Evolutionary conservation across 2,329 filamentous ascomycete genomes (phyloP).

Genomic region (Alternaria burnsii): DNA sequence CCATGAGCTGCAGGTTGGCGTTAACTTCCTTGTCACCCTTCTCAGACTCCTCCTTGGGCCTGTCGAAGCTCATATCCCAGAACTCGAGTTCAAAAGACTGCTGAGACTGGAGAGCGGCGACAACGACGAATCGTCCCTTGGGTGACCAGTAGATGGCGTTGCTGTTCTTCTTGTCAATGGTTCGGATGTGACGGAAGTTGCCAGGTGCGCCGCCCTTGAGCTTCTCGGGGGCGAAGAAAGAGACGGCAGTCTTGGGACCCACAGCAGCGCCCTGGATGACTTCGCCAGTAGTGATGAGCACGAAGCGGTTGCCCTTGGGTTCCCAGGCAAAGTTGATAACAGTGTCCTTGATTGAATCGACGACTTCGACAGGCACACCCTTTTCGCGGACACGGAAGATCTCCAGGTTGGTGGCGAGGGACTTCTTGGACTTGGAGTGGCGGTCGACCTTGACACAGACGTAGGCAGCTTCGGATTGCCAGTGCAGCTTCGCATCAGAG

Average conservation of each 20-base stretch:
- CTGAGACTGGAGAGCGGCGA: slow-evolving; percentile 90
- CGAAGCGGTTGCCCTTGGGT: slow-evolving; percentile 95
- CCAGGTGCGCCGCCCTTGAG: slow-evolving; percentile 80
- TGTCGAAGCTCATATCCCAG: slow-evolving; percentile 95
- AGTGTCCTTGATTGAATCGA: slow-evolving; percentile 96
- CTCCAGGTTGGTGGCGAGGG: slow-evolving; percentile 93
- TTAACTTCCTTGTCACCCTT: slow-evolving; percentile 93
- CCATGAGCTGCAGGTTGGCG: slow-evolving; percentile 95
- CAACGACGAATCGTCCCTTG: slow-evolving; percentile 90
- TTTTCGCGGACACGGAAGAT: slow-evolving; percentile 98
- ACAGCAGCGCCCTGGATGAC: slow-evolving; percentile 79
- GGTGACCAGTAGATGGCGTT: slow-evolving; percentile 99
- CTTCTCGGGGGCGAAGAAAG: slow-evolving; percentile 98
- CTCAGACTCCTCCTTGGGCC: slow-evolving; percentile 78
- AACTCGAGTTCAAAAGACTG: slow-evolving; percentile 97
- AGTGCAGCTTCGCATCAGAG: slow-evolving; percentile 96
- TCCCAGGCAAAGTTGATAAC: slow-evolving; percentile 99
- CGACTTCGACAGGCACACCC: slow-evolving; percentile 96
- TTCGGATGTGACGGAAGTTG: slow-evolving; percentile 96
- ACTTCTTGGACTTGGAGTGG: slow-evolving; percentile 99
- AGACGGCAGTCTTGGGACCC: slow-evolving; percentile 89
- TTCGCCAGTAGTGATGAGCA: slow-evolving; percentile 94
- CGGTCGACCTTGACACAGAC: slow-evolving; percentile 98
- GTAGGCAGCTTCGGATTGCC: slow-evolving; percentile 94
- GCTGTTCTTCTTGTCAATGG: slow-evolving; percentile 98